phyloP scores from a whole-genome alignment of 1,139 yeast species.

The Debaryomyces sp. region DNA sequence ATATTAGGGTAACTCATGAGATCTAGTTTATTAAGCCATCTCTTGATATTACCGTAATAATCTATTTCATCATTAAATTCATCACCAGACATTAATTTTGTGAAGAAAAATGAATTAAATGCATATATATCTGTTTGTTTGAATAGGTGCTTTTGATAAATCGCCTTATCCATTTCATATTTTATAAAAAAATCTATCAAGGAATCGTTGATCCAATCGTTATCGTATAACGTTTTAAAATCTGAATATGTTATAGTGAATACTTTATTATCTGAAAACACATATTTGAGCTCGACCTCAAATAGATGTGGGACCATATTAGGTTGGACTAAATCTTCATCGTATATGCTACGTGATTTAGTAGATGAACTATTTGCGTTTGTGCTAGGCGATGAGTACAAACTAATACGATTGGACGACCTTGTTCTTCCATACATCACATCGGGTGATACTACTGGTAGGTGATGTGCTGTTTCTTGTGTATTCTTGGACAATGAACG shows the following conservation, averaged over 20 bases:
- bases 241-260: constrained; percentile 61
- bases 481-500: background rate
- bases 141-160: constrained; percentile 21
- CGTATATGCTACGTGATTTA: background rate
- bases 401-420: constrained; percentile 4
- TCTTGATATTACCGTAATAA: constrained; percentile 65
- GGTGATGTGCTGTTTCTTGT: background rate
- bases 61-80: constrained; percentile 22
- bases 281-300: constrained; percentile 36
- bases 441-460: constrained; percentile 3
- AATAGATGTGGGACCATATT: constrained; percentile 6
- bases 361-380: background rate
- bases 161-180: constrained; percentile 52
- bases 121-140: constrained; percentile 49
- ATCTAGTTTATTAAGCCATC: constrained; percentile 80
- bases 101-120: constrained; percentile 84
- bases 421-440: constrained; percentile 6
- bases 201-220: constrained; percentile 77
- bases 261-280: constrained; percentile 48
- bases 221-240: constrained; percentile 66
- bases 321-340: constrained; percentile 1
- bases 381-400: background rate
- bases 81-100: constrained; percentile 51
- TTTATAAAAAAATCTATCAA: constrained; percentile 72
- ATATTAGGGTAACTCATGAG: constrained; percentile 62